A percentile compares a stretch with the other conserved stretches of the same genome.
Evolutionary conservation across 306 rosid species (phyloP).

Genomic region (Sphenostylis stenocarpa): DNA sequence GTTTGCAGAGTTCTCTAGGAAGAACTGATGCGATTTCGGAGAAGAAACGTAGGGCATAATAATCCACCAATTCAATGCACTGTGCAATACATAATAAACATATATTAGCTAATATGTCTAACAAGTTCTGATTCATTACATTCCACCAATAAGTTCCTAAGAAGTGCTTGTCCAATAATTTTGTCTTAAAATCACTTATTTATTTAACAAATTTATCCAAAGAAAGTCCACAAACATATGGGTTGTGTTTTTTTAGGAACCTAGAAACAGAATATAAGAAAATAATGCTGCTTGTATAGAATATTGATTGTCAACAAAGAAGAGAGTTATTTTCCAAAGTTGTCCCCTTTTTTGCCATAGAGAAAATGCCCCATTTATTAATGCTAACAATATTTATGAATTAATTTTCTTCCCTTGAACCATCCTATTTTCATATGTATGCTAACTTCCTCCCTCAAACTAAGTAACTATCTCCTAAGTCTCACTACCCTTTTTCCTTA

Average conservation of each 20-base stretch:
- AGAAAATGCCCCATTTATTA: neutral
- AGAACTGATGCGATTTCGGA: slow-evolving; percentile 49
- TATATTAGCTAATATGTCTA: neutral
- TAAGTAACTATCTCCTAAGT: neutral
- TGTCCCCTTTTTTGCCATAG: neutral
- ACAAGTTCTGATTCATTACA: slow-evolving; percentile 5
- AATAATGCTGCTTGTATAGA: neutral
- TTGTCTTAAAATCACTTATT: neutral
- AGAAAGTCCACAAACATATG: neutral
- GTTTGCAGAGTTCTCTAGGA: slow-evolving; percentile 60
- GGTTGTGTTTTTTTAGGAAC: neutral
- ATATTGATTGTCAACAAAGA: neutral
- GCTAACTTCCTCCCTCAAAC: neutral
- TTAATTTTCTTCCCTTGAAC: neutral
- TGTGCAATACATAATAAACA: slow-evolving; percentile 34
- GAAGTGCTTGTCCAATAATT: neutral
- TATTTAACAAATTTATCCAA: neutral
- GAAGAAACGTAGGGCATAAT: slow-evolving; percentile 72
- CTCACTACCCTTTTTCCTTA: neutral
- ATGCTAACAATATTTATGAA: neutral
- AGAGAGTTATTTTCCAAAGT: neutral
- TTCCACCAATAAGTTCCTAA: neutral
- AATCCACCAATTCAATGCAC: slow-evolving; percentile 73
- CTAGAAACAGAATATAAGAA: neutral
- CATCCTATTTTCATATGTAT: neutral